These are phyloP conservation scores for Trichoderma sp. DNA, from an alignment of 2,329 filamentous ascomycete species.

Conservation along the genomic window DNA sequence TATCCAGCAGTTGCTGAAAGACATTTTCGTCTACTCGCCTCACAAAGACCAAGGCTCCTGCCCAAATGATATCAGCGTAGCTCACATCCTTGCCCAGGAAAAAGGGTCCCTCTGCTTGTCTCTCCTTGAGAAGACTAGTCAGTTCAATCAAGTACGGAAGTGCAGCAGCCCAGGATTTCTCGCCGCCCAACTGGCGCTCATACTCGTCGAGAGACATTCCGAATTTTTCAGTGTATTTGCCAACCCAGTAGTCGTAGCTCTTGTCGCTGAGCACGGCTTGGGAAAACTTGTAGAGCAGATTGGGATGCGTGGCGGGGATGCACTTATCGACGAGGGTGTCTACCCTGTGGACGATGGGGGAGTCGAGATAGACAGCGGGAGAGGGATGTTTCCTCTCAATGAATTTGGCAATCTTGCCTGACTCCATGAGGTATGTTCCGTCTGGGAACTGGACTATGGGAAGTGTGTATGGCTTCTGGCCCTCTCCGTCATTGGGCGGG, in stretches of 20 bases:
- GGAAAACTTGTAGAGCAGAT: slow-evolving; percentile 53
- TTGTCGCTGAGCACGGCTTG: slow-evolving; percentile 51
- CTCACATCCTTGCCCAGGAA: slow-evolving; percentile 58
- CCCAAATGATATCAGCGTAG: slow-evolving; percentile 62
- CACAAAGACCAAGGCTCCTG: slow-evolving; percentile 48
- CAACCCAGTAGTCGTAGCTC: slow-evolving; percentile 57
- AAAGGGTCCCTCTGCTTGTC: slow-evolving; percentile 56
- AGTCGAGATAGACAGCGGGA: slow-evolving; percentile 60
- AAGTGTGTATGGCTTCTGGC: slow-evolving; percentile 30
- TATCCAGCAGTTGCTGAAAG: slow-evolving; percentile 40
- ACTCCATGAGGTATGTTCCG: slow-evolving; percentile 65
- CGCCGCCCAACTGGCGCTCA: slow-evolving; percentile 49
- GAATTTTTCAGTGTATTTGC: slow-evolving; percentile 50
- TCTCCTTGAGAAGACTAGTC: slow-evolving; percentile 55
- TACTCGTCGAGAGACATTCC: slow-evolving; percentile 58
- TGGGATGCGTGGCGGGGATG: slow-evolving; percentile 41
- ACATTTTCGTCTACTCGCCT: slow-evolving; percentile 39
- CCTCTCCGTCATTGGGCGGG: slow-evolving; percentile 20
- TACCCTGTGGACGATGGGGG: slow-evolving; percentile 50
- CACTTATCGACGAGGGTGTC: slow-evolving; percentile 39
- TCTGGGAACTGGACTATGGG: slow-evolving; percentile 59
- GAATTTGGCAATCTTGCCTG: slow-evolving; percentile 56
- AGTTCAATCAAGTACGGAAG: slow-evolving; percentile 40
- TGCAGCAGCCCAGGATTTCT: slow-evolving; percentile 51
- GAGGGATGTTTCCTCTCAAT: slow-evolving; percentile 62